Evolutionary conservation across 2,329 filamentous ascomycete species (phyloP), one percentile per base, ranked within the genome.

Genomic region (Ophiostoma piceae): DNA sequence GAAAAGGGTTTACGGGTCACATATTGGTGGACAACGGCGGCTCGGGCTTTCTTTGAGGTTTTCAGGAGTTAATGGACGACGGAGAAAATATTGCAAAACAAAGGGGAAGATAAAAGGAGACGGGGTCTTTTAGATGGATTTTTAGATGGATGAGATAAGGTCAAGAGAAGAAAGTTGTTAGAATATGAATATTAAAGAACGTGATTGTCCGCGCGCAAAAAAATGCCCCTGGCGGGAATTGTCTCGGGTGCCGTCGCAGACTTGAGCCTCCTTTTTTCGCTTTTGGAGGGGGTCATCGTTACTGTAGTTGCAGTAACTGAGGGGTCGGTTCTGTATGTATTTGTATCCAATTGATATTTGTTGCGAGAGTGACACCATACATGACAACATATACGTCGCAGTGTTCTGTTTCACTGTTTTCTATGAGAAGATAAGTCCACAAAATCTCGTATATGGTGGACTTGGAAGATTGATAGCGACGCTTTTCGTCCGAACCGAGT

Each of bases 181-280:
- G 16, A 47, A 47, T 7, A 47, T n/a, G 43, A n/a, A 47, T 7
- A 19, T 19, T 47, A 1, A 19, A n/a, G 43, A 47, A 47, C 19
- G 43, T 16, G 43, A 19, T 47, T 47, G 3, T 47, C 43, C 43
- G 11, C 16, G 19, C 19, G 19, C 16, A 19, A 19, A 7, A 7
- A 64, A 39, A 12, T 7, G 19, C 9, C 32, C 62, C 19, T 39
- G 32, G 5, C 11, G 19, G 35, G 3, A 22, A 22, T 9, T 65
- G 35, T 65, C 62, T 37, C 57, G 60, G n/a, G 62, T 65, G 39
- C 19, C 35, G 62, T 65, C 62, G 35, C 62, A 65, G 62, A 65
- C 62, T 26, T 41, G 35, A 39, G 60, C 60, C 60, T 65, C 62
- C 32, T 26, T 39, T 64, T 65, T 65, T 65, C 19, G 32, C 62